phyloP scores from a whole-genome alignment of 2,329 filamentous ascomycete species.

The Aspergillus flavus region DNA sequence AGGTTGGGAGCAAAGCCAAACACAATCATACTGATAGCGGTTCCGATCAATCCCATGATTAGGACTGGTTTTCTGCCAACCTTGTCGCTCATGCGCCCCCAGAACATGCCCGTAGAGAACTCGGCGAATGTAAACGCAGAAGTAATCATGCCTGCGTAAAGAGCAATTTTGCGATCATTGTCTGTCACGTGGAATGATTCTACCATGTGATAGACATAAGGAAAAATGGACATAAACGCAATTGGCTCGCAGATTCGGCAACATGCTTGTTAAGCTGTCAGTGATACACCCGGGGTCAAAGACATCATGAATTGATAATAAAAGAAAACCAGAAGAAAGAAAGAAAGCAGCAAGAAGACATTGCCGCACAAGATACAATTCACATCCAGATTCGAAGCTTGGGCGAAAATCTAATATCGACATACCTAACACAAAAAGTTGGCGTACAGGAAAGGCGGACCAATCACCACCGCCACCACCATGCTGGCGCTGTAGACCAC shows the following conservation, averaged over 20 bases:
- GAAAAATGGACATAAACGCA: constrained; percentile 99
- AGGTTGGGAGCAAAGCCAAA: constrained; percentile 90
- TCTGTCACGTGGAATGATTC: constrained; percentile 84
- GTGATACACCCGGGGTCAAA: constrained; percentile 8
- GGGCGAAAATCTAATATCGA: constrained; percentile 21
- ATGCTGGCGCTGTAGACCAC: constrained; percentile 36
- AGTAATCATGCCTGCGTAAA: constrained; percentile 95
- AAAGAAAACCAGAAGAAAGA: not conserved
- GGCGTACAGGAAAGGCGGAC: constrained; percentile 58
- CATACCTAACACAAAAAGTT: constrained; percentile 55
- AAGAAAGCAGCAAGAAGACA: not conserved
- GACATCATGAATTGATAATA: not conserved
- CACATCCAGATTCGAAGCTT: constrained; percentile 15
- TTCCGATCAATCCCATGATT: constrained; percentile 84
- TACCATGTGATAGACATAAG: constrained; percentile 98
- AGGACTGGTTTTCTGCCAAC: constrained; percentile 92
- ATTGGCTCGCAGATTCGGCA: constrained; percentile 98
- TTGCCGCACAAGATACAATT: not conserved
- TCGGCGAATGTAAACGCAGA: constrained; percentile 96
- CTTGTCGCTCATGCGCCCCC: constrained; percentile 89
- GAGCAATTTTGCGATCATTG: constrained; percentile 76
- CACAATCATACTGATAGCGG: constrained; percentile 85
- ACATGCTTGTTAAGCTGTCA: constrained; percentile 61
- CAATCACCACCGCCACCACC: constrained; percentile 34
- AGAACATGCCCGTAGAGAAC: constrained; percentile 88